phyloP scores from a whole-genome alignment of 495 filamentous ascomycete genomes.

The Penicillium angulare region DNA sequence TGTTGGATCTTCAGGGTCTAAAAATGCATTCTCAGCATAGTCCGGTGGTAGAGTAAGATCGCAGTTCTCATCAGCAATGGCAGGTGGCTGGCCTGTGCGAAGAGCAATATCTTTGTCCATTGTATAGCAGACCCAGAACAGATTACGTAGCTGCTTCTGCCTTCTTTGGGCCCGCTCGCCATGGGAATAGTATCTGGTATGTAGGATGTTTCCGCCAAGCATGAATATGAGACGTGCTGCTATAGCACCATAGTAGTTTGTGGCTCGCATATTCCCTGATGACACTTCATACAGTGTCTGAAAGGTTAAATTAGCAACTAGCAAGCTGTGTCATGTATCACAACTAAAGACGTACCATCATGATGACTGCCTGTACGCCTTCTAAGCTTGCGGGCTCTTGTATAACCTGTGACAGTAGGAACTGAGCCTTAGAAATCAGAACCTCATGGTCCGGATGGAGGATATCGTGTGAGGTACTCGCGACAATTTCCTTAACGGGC shows the following conservation, averaged over 20 bases:
- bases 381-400: conserved; percentile 40
- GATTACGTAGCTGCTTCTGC: conserved; percentile 39
- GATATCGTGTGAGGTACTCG: background rate
- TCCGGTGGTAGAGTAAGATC: conserved; percentile 49
- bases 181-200: background rate
- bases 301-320: background rate
- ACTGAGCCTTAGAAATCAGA: conserved; percentile 36
- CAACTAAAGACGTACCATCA: conserved; percentile 36
- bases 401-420: conserved; percentile 38
- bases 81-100: conserved; percentile 51
- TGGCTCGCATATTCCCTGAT: conserved; percentile 44
- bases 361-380: conserved; percentile 40
- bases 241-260: conserved; percentile 40
- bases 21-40: conserved; percentile 37
- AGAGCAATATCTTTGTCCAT: conserved; percentile 51
- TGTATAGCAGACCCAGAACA: conserved; percentile 56
- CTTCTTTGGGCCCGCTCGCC: conserved; percentile 11
- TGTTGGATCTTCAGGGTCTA: conserved; percentile 26
- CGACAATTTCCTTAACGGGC: conserved; percentile 6
- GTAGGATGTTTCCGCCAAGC: conserved; percentile 40
- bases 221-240: conserved; percentile 46
- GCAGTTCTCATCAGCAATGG: conserved; percentile 52
- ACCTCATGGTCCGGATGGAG: conserved; percentile 37
- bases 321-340: background rate
- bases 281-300: conserved; percentile 45